Base-by-base conservation (phyloP, 176 grass and related monocot genomes). In the Echinochloa phyllopogon region DNA sequence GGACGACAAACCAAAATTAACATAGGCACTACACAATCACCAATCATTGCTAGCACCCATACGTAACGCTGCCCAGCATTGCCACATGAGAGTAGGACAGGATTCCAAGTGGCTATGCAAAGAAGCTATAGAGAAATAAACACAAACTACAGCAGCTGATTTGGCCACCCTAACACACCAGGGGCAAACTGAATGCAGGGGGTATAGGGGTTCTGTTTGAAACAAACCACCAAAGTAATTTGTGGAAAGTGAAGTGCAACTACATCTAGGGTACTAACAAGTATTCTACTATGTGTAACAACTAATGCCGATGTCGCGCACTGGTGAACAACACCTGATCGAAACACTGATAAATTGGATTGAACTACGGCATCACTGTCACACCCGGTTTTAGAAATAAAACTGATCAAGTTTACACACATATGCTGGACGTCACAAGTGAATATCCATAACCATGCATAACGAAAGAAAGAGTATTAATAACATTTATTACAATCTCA, bases 231-330 rank as follows among this genome's bases (percentile, higher is more conserved):
- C 17, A 20, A 74, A 74, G 36, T 20, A 37, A 52, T 52, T 29
- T 18, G 9, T 39, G 50, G 33, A 39, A 40, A 55, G 51, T n/a
- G 2, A 56, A 55, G 29, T 39, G 29, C 29, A 11, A 40, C 37
- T 15, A 17, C 16, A 56, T 56, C 49, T 40, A 76, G 20, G 33
- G 10, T 55, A 14, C 33, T 10, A 57, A 57, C 18, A 20, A 12
- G 51, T 57, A 6, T 38, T 37, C 43, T 50, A 50, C 5, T 3
- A 61, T 7, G 9, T 5, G 17, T 27, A 38, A 44, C 25, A 64
- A 50, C 25, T 38, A 65, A 65, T 36, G 60, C 61, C 62, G 77
- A 79, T 79, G 44, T 37, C 77, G 25, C 17, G 29, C 17, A 49
- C 60, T 6, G 44, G 36, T 29, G 43, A 36, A 79, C 17, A 65